Base-by-base conservation (phyloP, 2,329 filamentous ascomycete species). In the Epichloe hybrida region DNA sequence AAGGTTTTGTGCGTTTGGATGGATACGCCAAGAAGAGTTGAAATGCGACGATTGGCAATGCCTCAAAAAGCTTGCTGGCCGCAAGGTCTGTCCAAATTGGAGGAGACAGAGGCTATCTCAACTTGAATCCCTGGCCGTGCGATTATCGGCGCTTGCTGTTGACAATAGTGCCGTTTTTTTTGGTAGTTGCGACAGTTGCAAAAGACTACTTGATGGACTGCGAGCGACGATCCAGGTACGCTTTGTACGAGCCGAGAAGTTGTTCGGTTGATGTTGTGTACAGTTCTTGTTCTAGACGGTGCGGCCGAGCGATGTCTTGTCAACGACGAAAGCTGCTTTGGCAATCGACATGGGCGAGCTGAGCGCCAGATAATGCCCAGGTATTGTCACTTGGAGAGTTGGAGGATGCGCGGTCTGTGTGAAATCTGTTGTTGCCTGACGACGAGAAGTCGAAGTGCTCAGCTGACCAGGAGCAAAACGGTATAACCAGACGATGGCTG, bases 41-140 rank as follows among this genome's bases (percentile, higher is more conserved):
- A 35, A 31, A 31, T 27, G 40, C 50, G 40, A 46, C 31, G 45
- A 36, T 5, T 20, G 20, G 36, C 17, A 20, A 46, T 11, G 41
- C 49, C 36, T 50, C n/a, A 34, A 21, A 7, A n/a, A 34, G 42
- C 34, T 44, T 50, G 43, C 49, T 35, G 36, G 49, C 49, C 13
- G 43, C 5, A 41, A 35, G 5, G 49, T 45, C 35, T 20, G 49
- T 40, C 42, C 7, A 35, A 42, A n/a, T 21, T 46, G 40, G 3
- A 36, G n/a, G 39, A 15, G 21, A 34, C 27, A 20, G 27, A 31
- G 27, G 27, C 31, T 31, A 20, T 17, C 31, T 48, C 6, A 12
- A 34, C 11, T 31, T 34, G n/a, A 37, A 3, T 34, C 12, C 23
- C 27, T 11, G 21, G 27, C n/a, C 17, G 6, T 45, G 27, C 12